Evolutionary conservation across 371 early-diverging fungal genomes (phyloP).

Genomic region (Dinochytrium kinnereticum): DNA sequence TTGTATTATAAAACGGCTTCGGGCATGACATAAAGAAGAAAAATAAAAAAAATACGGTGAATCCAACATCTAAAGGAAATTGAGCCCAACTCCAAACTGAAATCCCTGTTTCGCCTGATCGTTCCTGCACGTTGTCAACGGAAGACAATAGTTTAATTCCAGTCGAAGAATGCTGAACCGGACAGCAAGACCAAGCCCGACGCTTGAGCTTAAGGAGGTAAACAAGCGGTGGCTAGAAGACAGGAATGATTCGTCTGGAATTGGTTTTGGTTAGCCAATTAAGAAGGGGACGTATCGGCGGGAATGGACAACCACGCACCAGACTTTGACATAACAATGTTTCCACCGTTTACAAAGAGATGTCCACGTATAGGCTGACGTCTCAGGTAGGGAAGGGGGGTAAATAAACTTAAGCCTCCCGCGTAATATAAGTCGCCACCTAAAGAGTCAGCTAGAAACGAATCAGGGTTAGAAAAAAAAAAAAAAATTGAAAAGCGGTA

Average conservation of each 20-base stretch:
- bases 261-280: not conserved
- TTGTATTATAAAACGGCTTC: no score
- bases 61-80: conserved; percentile 37
- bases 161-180: conserved; percentile 83
- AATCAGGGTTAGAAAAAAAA: no score
- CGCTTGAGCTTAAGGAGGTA: conserved; percentile 17
- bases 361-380: conserved; percentile 76
- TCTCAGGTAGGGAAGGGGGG: conserved; percentile 76
- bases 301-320: conserved; percentile 22
- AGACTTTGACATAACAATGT: conserved; percentile 62
- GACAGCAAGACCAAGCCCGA: conserved; percentile 77
- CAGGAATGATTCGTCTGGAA: not conserved
- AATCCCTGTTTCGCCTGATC: conserved; percentile 81
- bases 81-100: conserved; percentile 87
- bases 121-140: conserved; percentile 70
- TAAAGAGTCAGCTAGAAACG: conserved; percentile 72
- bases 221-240: conserved; percentile 2
- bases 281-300: conserved; percentile 24
- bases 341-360: conserved; percentile 87
- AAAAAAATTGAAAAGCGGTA: conserved; percentile 10
- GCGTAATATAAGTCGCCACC: conserved; percentile 88
- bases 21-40: no score
- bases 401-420: conserved; percentile 76
- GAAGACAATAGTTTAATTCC: conserved; percentile 90
- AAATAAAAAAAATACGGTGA: not conserved